Evolutionary conservation across 805 yeast genomes (phyloP), one percentile per base, ranked within the genome.

Genomic region (Barnettozyma sucrosica): DNA sequence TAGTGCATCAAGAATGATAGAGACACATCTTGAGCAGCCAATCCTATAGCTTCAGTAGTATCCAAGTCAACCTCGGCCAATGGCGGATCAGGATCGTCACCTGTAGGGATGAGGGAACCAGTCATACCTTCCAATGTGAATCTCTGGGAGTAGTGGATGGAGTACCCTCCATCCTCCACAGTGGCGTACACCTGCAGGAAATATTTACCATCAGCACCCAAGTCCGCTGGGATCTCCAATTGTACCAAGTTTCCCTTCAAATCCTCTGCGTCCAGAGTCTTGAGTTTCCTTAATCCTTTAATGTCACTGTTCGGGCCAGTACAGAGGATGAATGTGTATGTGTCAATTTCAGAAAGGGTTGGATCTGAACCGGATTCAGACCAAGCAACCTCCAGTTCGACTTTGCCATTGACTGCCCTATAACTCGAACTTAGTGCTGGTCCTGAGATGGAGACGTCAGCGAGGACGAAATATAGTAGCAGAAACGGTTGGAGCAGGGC

Each of bases 61-160:
- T 70, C 66, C 32, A 70, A 50, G 44, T 58, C 49, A 3, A 63
- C 55, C 54, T 74, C 70, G 3, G 72, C 69, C 42, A 45, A 61
- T 33, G 83, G 81, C 42, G 73, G 68, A 24, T 23, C 28, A 1
- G 59, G 55, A 7, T 44, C 47, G 24, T 74, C 55, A 38, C 80
- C 82, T 16, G 76, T 64, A n/a, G 68, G 56, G 14, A 63, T 56
- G 2, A 41, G 47, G 1, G 80, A 44, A 36, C 97, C 97, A 0
- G 81, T 67, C 95, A 92, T 85, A 7, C 84, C 89, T 0, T 70
- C 61, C 55, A 92, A 68, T 32, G 66, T 53, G 66, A 90, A 84
- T 58, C 95, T 71, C 21, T 76, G 70, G 4, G 90, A 61, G 64
- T 88, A 88, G 61, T 82, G 84, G 54, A 79, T 79, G 2, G 87